Evolutionary conservation across 169 alveolate genomes (phyloP), one percentile per base, ranked within the genome.

Genomic region (Plasmodium reichenowi): DNA sequence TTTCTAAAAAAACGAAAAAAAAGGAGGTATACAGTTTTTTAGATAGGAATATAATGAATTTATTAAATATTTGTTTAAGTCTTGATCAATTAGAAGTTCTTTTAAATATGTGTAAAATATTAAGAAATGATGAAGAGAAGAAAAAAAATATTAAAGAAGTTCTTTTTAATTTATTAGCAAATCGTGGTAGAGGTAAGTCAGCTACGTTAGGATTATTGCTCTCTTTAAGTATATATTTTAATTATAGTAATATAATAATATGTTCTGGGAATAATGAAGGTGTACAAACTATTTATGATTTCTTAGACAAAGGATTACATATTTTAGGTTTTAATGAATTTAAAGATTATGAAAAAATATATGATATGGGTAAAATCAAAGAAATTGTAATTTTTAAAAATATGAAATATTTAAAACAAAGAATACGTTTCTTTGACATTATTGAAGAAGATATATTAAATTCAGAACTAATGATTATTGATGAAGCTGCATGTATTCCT

Each of bases 401-500:
- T 38, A 47, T 78, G 29, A 85, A 88, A 89, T 24, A 93, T 86
- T 66, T 87, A 74, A 38, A 92, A 85, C 93, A 93, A 88, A 68
- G 91, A 93, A 71, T 94, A 17, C 20, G 80, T 38, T 56, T 71
- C 56, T 13, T 92, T 86, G 47, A 91, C 50, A 76, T 88, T 10
- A 32, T 85, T 52, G 72, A 89, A 76, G 76, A 88, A 1, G 70
- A 88, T 20, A 93, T 89, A 12, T 72, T 89, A 64, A 88, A 89
- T 58, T 93, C 98, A 52, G 99, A 99, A 86, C 93, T 99, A 50
- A 96, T 99, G 87, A 98, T 99, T 29, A 98, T 99, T 74, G 99
- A 99, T 89, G 99, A 99, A 94, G 99, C 99, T 1, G 99, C 99
- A n/a, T 99, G 99, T 59, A 99, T 99, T 22, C 99, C 99, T 43